Base-by-base conservation (phyloP, 2,329 filamentous ascomycete species). In the Ilyonectria destructans region DNA sequence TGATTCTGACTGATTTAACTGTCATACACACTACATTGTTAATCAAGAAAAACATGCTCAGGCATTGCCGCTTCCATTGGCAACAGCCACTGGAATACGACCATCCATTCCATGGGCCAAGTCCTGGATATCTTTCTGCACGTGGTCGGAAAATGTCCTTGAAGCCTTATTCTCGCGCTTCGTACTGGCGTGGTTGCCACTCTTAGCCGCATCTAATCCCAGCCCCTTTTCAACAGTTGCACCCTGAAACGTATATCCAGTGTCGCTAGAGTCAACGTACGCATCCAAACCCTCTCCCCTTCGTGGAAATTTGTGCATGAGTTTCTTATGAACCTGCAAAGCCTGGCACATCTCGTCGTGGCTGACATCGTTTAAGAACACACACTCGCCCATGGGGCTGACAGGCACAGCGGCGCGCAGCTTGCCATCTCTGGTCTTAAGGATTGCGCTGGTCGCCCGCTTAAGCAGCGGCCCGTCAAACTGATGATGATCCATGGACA, bases 361-460 rank as follows among this genome's bases (percentile, higher is more conserved):
- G 2, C 85, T 83, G 2, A 92, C 87, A 48, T 93, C 90, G 74
- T 93, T 93, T 61, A 93, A 75, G 82, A 94, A 93, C 3, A 85
- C 84, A 75, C 92, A 93, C 13, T 82, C 84, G 1, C 91, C 92
- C 33, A 93, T 84, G 0, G 91, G 91, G 69, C 85, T 89, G 23
- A 79, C 54, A 1, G 92, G 92, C 0, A 93, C 90, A 4, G 91
- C 91, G 37, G 91, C 89, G 45, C 91, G 87, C 10, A 93, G 84
- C 75, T 88, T 84, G 37, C 91, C 91, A 70, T 93, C 91, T 13
- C 92, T 86, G 0, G 91, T 93, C 83, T 91, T 92, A 57, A 93
- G 82, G 69, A 93, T 93, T 13, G 91, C 91, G 15, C 87, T 82
- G 1, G 91, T 93, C 2, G 85, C 91, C 74, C 89, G 88, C 58